Evolutionary conservation across 805 yeast genomes (phyloP), one percentile per base, ranked within the genome.

Genomic region (Ogataea trehaloabstinens): DNA sequence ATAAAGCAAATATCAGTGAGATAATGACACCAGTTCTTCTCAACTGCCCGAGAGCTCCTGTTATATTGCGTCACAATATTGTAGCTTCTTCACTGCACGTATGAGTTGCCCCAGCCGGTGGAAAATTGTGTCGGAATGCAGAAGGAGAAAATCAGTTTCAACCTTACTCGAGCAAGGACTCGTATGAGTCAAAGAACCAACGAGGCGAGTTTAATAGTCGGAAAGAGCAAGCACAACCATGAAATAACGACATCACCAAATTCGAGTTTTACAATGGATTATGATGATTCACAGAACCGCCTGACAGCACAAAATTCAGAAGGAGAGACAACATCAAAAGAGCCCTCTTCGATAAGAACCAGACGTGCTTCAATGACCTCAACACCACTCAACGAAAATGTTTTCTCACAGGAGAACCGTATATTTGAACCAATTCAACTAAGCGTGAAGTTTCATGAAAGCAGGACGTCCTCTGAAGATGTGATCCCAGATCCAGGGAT

Each of bases 401-500:
- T 19, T 8, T 24, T 25, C 6, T 19, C 21, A 6, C 10, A 24
- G 3, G 16, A 15, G 18, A 39, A 36, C 16, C 19, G 39, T n/a
- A 4, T 30, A 13, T 29, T 30, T 28, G 65, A 64, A 34, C 71
- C 74, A 0, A 57, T 68, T 2, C 73, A 66, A 35, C 41, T 74
- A 44, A 70, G 72, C 5, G 80, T 63, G 11, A 51, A 54, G 70
- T 73, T 85, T 49, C 97, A 90, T 54, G 96, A 89, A 45, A 49
- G 74, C 4, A 63, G 86, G 18, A 67, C 73, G 0, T 76, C 80
- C 1, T 30, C 65, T 1, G 80, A 79, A 25, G 77, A 76, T 25
- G 85, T 89, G 2, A 58, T 83, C 32, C 53, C 89, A 2, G 90
- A 87, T 53, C 60, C 80, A 15, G 53, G 66, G 0, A 63, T 76